phyloP scores from a whole-genome alignment of 305 asterid species.

The Plantago rigida region DNA sequence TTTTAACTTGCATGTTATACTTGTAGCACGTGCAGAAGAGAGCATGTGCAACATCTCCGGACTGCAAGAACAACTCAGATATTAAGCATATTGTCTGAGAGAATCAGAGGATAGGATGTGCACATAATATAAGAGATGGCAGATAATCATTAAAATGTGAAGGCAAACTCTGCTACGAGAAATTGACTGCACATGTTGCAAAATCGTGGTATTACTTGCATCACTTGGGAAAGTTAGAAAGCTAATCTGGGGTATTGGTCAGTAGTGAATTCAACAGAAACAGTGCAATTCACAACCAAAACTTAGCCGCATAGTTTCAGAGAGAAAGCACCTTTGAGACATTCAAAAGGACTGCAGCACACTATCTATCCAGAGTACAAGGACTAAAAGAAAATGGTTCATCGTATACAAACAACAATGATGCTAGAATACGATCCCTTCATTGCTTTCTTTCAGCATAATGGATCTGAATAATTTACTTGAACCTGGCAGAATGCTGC shows the following conservation, averaged over 20 bases:
- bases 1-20: constrained; percentile 78
- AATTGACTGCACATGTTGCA: not conserved
- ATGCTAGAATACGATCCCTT: not conserved
- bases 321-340: no score
- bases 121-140: no score
- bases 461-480: not conserved
- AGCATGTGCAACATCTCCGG: constrained; percentile 74
- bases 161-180: not conserved
- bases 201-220: no score
- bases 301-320: not conserved
- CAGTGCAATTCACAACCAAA: not conserved
- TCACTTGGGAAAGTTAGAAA: no score
- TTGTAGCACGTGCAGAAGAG: constrained; percentile 73
- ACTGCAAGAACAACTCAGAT: constrained; percentile 46
- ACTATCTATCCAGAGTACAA: not conserved
- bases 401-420: not conserved
- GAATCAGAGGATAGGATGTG: not conserved
- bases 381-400: not conserved
- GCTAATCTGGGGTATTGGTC: no score
- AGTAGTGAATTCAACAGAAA: no score
- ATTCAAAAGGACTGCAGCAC: not conserved
- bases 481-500: no score
- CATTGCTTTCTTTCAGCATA: not conserved
- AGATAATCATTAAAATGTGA: not conserved
- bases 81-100: constrained; percentile 11